A percentile compares a stretch with the other conserved stretches of the same genome.
Evolutionary conservation across 2,329 filamentous ascomycete genomes (phyloP).

Genomic region (Aaosphaeria pasadenensis): DNA sequence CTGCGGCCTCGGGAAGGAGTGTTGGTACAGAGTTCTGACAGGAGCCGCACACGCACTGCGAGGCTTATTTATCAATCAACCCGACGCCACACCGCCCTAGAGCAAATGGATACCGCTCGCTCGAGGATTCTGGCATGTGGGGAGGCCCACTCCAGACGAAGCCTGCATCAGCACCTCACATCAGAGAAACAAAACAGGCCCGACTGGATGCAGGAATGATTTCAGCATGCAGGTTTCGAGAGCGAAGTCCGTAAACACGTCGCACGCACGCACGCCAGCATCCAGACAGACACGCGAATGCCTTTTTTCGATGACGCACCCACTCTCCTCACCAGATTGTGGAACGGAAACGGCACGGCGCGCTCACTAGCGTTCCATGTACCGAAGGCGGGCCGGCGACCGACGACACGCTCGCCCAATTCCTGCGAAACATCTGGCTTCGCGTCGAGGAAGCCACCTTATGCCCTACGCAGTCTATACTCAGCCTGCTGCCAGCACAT

Average conservation of each 20-base stretch:
- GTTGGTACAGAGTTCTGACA: not conserved
- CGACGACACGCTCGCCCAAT: constrained; percentile 18
- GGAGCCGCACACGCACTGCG: no score
- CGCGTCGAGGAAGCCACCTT: constrained; percentile 9
- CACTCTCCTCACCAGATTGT: constrained; percentile 8
- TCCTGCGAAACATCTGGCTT: constrained; percentile 25
- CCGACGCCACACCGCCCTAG: no score
- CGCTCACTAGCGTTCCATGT: constrained; percentile 12
- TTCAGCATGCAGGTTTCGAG: not conserved
- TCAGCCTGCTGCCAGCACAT: constrained; percentile 32
- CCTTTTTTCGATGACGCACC: constrained; percentile 7
- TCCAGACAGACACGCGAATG: not conserved
- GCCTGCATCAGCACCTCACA: no score
- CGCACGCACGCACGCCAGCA: not conserved
- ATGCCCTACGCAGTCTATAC: constrained; percentile 21
- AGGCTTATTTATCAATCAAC: no score
- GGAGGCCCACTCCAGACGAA: no score
- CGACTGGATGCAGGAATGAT: not conserved
- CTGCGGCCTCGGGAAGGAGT: constrained; percentile 25
- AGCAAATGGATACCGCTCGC: no score
- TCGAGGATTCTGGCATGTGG: no score
- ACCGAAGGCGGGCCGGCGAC: constrained; percentile 19
- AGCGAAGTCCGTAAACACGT: not conserved
- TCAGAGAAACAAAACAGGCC: not conserved
- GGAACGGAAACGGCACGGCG: constrained; percentile 31